Percentiles rank a stretch among this genome's conserved stretches.
phyloP scores from a whole-genome alignment of 768 basidiomycete species.

The Punctularia strigosozonata region DNA sequence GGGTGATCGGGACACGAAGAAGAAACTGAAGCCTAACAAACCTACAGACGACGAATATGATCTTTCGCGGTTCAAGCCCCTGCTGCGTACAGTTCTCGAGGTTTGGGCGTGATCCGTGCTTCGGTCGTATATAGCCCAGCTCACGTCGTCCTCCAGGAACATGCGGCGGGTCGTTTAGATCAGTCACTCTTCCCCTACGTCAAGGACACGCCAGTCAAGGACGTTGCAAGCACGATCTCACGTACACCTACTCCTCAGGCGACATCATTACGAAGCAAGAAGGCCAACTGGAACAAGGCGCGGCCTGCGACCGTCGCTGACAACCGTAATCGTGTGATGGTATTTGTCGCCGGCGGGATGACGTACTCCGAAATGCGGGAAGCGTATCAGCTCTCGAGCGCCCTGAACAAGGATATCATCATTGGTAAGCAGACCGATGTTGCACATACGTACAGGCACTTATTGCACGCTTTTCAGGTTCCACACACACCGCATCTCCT shows the following conservation, averaged over 20 bases:
- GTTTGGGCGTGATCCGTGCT: slow-evolving; percentile 25
- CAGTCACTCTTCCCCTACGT: slow-evolving; percentile 79
- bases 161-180: slow-evolving; percentile 69
- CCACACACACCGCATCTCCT: slow-evolving; percentile 80
- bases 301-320: slow-evolving; percentile 36
- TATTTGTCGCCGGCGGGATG: slow-evolving; percentile 92
- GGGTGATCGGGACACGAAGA: slow-evolving; percentile 68
- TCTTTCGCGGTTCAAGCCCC: slow-evolving; percentile 85
- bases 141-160: slow-evolving; percentile 45
- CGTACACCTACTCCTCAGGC: slow-evolving; percentile 42
- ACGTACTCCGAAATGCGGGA: slow-evolving; percentile 93
- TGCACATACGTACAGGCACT: not conserved
- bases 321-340: slow-evolving; percentile 64
- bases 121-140: not conserved
- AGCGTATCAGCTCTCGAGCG: slow-evolving; percentile 65
- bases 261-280: slow-evolving; percentile 78
- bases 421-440: slow-evolving; percentile 46
- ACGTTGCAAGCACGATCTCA: slow-evolving; percentile 28
- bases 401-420: slow-evolving; percentile 78
- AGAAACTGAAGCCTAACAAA: slow-evolving; percentile 66
- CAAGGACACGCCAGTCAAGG: slow-evolving; percentile 57
- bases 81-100: slow-evolving; percentile 72
- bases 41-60: slow-evolving; percentile 88
- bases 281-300: slow-evolving; percentile 83
- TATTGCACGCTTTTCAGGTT: slow-evolving; percentile 45